Percentiles rank a stretch among this genome's conserved stretches.
These are phyloP conservation scores for Gremmenia infestans DNA, from an alignment of 2,329 filamentous ascomycete genomes.

Conservation along the genomic window DNA sequence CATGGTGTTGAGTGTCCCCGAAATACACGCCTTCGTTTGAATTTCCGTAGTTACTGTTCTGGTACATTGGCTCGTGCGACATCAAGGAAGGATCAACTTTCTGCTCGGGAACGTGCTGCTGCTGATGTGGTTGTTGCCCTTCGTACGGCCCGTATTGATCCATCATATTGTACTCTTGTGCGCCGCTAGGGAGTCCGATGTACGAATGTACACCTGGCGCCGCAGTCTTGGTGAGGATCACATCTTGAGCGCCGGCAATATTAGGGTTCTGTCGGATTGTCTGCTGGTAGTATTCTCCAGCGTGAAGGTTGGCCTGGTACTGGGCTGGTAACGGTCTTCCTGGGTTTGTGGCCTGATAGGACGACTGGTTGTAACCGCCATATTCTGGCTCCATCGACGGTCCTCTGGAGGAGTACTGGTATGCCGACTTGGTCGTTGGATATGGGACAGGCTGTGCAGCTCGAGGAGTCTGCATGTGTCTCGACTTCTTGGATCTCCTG, in stretches of 20 bases:
- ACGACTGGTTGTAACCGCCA: conserved; percentile 37
- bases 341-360: conserved; percentile 48
- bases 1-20: conserved; percentile 15
- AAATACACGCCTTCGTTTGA: conserved; percentile 22
- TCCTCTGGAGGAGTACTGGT: conserved; percentile 27
- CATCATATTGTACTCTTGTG: conserved; percentile 27
- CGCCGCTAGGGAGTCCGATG: conserved; percentile 35
- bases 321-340: conserved; percentile 42
- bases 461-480: conserved; percentile 10
- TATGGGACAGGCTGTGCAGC: conserved; percentile 20
- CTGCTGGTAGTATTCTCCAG: conserved; percentile 47
- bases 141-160: conserved; percentile 16
- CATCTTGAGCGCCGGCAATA: conserved; percentile 34
- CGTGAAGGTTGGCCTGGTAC: conserved; percentile 38
- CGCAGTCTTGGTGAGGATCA: conserved; percentile 39
- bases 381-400: conserved; percentile 26
- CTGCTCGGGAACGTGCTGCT: conserved; percentile 13
- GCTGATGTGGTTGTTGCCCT: conserved; percentile 2
- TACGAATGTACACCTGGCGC: conserved; percentile 30
- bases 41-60: conserved; percentile 13
- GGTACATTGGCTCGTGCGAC: conserved; percentile 18
- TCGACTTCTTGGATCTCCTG: conserved; percentile 19
- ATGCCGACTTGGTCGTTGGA: conserved; percentile 27
- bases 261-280: conserved; percentile 21
- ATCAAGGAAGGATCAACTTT: conserved; percentile 28